A percentile compares a stretch with the other conserved stretches of the same genome.
These are phyloP conservation scores for Populus hybrid DNA, from an alignment of 441 rosid genomes.

Conservation along the genomic window DNA sequence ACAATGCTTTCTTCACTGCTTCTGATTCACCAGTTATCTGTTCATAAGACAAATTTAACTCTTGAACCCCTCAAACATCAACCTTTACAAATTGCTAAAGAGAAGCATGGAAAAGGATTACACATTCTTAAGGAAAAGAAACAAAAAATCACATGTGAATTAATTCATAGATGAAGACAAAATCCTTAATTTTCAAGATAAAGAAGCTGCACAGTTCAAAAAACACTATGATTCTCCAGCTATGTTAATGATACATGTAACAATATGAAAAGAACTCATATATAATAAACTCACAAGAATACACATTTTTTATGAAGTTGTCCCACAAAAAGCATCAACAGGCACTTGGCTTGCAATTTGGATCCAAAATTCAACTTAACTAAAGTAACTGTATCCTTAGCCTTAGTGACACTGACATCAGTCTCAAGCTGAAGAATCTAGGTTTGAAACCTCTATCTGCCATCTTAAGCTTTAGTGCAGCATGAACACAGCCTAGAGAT, in stretches of 20 bases:
- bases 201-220: neutral
- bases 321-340: neutral
- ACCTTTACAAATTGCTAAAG: neutral
- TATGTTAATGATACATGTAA: neutral
- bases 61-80: neutral
- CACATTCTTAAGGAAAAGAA: no score
- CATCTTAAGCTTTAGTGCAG: neutral
- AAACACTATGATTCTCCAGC: neutral
- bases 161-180: neutral
- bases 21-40: conserved; percentile 82
- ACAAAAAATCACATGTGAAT: neutral
- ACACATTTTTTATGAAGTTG: neutral
- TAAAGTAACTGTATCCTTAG: neutral
- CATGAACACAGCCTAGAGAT: neutral
- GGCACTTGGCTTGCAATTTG: neutral
- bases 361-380: neutral
- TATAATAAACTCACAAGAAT: neutral
- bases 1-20: conserved; percentile 79
- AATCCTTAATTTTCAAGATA: neutral
- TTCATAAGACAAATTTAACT: neutral
- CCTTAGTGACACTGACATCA: neutral
- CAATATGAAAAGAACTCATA: neutral
- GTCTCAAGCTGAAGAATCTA: neutral
- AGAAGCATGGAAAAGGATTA: neutral
- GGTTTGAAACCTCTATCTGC: neutral